Conservation (phyloP, 371 early-diverging fungal genomes). For the Syncephalastrum contaminatum region DNA sequence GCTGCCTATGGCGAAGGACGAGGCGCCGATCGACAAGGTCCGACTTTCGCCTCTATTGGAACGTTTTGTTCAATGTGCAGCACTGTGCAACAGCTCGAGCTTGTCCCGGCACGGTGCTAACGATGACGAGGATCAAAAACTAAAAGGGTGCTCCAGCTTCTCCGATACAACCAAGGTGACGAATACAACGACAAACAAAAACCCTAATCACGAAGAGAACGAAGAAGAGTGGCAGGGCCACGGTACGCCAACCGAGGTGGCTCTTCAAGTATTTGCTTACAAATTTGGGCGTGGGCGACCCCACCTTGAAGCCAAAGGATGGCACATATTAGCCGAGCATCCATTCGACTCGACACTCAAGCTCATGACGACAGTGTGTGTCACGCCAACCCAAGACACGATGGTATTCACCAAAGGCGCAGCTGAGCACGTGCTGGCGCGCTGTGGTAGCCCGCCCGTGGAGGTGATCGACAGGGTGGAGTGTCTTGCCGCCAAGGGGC, state of each 20-base stretch:
- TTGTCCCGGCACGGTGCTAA: slow-evolving; percentile 29
- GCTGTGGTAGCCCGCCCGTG: slow-evolving; percentile 45
- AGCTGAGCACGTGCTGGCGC: slow-evolving; percentile 65
- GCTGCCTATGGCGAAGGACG: slow-evolving; percentile 2
- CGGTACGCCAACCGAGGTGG: slow-evolving; percentile 72
- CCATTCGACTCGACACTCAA: slow-evolving; percentile 82
- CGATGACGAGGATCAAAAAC: neutral
- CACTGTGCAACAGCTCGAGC: slow-evolving; percentile 63
- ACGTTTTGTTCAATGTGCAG: slow-evolving; percentile 45
- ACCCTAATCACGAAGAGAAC: neutral
- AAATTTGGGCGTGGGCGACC: slow-evolving; percentile 66
- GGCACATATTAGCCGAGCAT: slow-evolving; percentile 68
- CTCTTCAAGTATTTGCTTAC: slow-evolving; percentile 73
- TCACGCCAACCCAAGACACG: slow-evolving; percentile 15
- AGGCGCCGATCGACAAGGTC: slow-evolving; percentile 15
- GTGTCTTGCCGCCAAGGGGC: slow-evolving; percentile 31
- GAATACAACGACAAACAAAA: neutral
- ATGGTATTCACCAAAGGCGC: slow-evolving; percentile 66
- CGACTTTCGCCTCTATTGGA: slow-evolving; percentile 15
- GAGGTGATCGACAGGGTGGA: slow-evolving; percentile 25
- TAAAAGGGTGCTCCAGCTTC: neutral
- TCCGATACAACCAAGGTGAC: neutral
- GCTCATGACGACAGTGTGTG: slow-evolving; percentile 65
- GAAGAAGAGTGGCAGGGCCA: slow-evolving; percentile 49
- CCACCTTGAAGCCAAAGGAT: slow-evolving; percentile 38